Evolutionary conservation across 2,329 filamentous ascomycete species (phyloP), one percentile per base, ranked within the genome.

Genomic region (Nakataea oryzae): DNA sequence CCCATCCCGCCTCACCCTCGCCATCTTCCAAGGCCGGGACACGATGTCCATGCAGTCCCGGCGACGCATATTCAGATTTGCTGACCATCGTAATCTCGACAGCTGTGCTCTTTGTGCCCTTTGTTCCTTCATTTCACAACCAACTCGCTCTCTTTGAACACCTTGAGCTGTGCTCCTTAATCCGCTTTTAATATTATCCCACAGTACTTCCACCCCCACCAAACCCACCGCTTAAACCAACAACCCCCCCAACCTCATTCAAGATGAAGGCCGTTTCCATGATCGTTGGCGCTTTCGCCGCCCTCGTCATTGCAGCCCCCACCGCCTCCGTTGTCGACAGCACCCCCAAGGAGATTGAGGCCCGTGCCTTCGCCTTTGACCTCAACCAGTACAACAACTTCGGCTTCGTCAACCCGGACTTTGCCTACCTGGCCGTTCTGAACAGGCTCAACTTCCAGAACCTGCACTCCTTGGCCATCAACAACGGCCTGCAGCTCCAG

Each of bases 201-300:
- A 66, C 67, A 67, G 67, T 63, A 65, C 65, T 61, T 50, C 54
- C 58, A 63, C 61, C 62, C 59, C 21, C 8, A 27, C 54, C 50
- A 54, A 54, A 13, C 54, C 24, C 26, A 54, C 58, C 6, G 26
- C 34, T 27, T 6, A 27, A 34, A 59, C 3, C 34, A 4, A 41
- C 12, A 62, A 62, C 67, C 64, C 54, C 65, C 62, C 58, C 64
- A 67, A 61, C 67, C 66, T 24, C 41, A 1, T 62, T 71, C 76
- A 81, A 75, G 66, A 82, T 82, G 80, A 79, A 81, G 76, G 71
- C 74, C 72, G 70, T 75, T 60, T 74, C 74, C 65, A 68, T 82
- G 71, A 64, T 82, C 71, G 69, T 74, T 69, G 72, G 75, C 70
- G 72, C 73, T 63, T 73, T 81, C 62, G 78, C 78, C 66, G 75